These are phyloP conservation scores for Saccharomycopsis hybrid DNA, from an alignment of 1,139 yeast species.

Conservation along the genomic window DNA sequence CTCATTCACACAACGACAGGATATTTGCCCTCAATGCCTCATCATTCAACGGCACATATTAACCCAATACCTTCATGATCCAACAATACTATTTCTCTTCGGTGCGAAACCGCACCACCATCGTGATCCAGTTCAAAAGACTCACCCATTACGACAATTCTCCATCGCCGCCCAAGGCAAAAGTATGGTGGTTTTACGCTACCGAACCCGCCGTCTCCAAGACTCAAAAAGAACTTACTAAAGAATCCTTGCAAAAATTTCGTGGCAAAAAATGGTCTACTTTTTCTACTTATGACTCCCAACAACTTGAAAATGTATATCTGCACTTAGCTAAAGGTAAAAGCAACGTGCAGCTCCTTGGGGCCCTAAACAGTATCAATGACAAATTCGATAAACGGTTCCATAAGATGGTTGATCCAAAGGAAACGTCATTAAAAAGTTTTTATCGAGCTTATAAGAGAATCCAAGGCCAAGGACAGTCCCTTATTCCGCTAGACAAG, in stretches of 20 bases:
- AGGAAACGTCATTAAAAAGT: constrained; percentile 1
- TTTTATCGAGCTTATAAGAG: constrained; percentile 2
- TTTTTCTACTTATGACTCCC: constrained; percentile 60
- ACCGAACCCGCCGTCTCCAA: constrained; percentile 5
- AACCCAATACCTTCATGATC: no score
- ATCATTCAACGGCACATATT: no score
- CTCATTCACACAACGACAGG: no score
- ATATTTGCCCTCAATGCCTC: no score
- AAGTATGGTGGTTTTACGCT: constrained; percentile 14
- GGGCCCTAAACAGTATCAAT: constrained; percentile 5
- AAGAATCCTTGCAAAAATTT: background rate
- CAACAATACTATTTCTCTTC: no score
- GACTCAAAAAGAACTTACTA: background rate
- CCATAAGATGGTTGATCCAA: constrained; percentile 9
- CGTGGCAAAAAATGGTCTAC: constrained; percentile 47
- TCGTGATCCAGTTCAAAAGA: no score
- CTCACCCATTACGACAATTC: no score
- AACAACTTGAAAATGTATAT: constrained; percentile 48
- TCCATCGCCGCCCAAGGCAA: background rate
- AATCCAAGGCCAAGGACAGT: background rate
- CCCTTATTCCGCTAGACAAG: constrained; percentile 17
- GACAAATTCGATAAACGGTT: background rate
- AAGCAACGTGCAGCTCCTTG: constrained; percentile 5
- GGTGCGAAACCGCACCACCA: no score
- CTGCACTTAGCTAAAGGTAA: constrained; percentile 23